Base-by-base conservation (phyloP, 23 red algal species). In the Agarophyton chilense region DNA sequence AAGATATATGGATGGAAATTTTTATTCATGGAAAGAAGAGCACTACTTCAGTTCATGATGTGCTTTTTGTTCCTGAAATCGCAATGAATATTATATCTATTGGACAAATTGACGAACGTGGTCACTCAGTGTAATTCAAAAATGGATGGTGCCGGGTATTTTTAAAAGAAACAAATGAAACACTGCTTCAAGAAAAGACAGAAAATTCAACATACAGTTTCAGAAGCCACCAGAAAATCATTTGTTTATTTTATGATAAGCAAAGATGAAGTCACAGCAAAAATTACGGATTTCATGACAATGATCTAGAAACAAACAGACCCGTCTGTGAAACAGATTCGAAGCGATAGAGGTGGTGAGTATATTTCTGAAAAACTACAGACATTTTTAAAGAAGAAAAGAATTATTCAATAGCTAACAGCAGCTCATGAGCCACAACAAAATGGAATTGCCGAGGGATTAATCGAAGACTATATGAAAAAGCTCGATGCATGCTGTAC, bases 401-500 rank as follows among this genome's bases (percentile, higher is more conserved):
- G 79, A n/a, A 53, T 93, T 16, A 25, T 74, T 13, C 67, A 84
- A 60, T 61, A 93, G 62, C 17, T 21, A 5, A 84, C 78, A 18
- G 47, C 14, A 2, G 1, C 78, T 22, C 77, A 77, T 31, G 17
- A 52, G 4, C 90, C 90, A 0, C 54, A 93, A 60, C 42, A 52
- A 12, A 47, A 47, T 12, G 44, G 44, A 47, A 47, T 47, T 47
- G 44, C 44, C 7, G 36, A 93, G 82, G 90, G 79, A 28, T 18
- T 7, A 34, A 78, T 45, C 10, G 90, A 93, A 93, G 24, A 10
- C 44, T 93, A 17, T 50, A 26, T 35, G 72, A 45, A 80, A n/a
- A 62, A 72, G 75, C 87, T 36, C 50, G 87, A 29, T 35, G 18
- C 6, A 81, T 91, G 90, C 79, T 42, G 5, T 93, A 6, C n/a